phyloP scores from a whole-genome alignment of 208 protist species.

The Acanthamoeba triangularis region DNA sequence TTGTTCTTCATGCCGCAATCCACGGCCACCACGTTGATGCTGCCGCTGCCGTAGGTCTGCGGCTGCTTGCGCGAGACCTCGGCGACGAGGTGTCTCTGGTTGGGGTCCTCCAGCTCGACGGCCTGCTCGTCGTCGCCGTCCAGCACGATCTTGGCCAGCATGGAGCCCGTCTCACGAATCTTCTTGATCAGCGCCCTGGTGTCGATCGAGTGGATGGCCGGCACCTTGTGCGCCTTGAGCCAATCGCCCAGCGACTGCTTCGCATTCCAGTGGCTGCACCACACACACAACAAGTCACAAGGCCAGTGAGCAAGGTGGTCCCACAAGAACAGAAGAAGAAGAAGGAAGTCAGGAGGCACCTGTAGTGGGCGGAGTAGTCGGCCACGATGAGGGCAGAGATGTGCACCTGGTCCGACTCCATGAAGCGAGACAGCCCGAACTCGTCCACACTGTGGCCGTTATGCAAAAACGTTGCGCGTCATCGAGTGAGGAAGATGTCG shows the following conservation, averaged over 20 bases:
- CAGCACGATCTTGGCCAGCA: slow-evolving; percentile 88
- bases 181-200: slow-evolving; percentile 98
- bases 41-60: slow-evolving; percentile 80
- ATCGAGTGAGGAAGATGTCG: not conserved
- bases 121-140: slow-evolving; percentile 73
- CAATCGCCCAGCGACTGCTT: slow-evolving; percentile 93
- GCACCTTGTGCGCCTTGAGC: slow-evolving; percentile 96
- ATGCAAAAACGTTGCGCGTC: not conserved
- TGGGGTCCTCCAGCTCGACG: slow-evolving; percentile 95
- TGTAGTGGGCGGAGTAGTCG: slow-evolving; percentile 96
- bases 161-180: slow-evolving; percentile 95
- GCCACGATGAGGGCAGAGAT: slow-evolving; percentile 94
- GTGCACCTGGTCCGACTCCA: slow-evolving; percentile 96
- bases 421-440: slow-evolving; percentile 96
- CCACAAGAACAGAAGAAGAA: not conserved
- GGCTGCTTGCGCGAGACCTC: slow-evolving; percentile 95
- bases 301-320: not conserved
- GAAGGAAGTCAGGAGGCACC: not conserved
- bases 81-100: slow-evolving; percentile 96
- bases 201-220: slow-evolving; percentile 98
- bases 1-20: slow-evolving; percentile 95
- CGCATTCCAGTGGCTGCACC: slow-evolving; percentile 96
- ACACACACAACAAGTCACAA: too few relatives aligned
- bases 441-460: slow-evolving; percentile 87
- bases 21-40: slow-evolving; percentile 85